These are phyloP conservation scores for Suillus brevipes DNA, from an alignment of 768 basidiomycete species.

Conservation along the genomic window DNA sequence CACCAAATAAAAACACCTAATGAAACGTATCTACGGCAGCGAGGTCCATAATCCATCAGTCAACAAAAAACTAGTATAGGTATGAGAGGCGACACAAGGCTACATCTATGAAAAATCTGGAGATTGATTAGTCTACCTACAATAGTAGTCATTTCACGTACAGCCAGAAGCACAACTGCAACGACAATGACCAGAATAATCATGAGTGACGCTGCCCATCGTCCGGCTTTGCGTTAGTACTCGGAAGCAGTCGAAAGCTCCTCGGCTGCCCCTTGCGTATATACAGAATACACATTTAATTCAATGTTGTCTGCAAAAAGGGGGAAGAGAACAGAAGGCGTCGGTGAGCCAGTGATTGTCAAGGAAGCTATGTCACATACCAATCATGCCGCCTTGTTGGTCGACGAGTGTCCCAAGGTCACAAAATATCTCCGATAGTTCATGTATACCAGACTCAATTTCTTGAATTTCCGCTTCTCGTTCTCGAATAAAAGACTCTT, in stretches of 20 bases:
- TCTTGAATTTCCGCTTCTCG: constrained; percentile 94
- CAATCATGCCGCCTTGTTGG: constrained; percentile 94
- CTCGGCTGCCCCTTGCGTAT: constrained; percentile 80
- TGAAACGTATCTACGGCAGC: not conserved
- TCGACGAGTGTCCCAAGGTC: constrained; percentile 93
- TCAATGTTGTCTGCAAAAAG: constrained; percentile 85
- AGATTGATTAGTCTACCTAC: not conserved
- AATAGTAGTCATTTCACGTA: constrained; percentile 44
- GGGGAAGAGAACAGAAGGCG: not conserved
- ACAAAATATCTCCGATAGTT: constrained; percentile 93
- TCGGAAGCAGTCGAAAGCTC: constrained; percentile 89
- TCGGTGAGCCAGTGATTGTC: not conserved
- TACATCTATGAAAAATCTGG: constrained; percentile 4
- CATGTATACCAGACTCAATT: constrained; percentile 96
- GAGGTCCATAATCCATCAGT: not conserved
- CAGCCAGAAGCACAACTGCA: constrained; percentile 85
- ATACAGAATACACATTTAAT: constrained; percentile 82
- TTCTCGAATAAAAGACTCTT: constrained; percentile 81
- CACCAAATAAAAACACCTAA: constrained; percentile 28
- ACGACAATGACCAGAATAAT: constrained; percentile 84
- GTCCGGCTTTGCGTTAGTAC: constrained; percentile 92
- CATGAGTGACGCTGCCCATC: constrained; percentile 86
- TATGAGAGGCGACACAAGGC: constrained; percentile 13
- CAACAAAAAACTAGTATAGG: not conserved
- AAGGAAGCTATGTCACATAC: constrained; percentile 27